Evolutionary conservation across 768 basidiomycete species (phyloP).

Genomic region (Tubosaeta brunneosetosa): DNA sequence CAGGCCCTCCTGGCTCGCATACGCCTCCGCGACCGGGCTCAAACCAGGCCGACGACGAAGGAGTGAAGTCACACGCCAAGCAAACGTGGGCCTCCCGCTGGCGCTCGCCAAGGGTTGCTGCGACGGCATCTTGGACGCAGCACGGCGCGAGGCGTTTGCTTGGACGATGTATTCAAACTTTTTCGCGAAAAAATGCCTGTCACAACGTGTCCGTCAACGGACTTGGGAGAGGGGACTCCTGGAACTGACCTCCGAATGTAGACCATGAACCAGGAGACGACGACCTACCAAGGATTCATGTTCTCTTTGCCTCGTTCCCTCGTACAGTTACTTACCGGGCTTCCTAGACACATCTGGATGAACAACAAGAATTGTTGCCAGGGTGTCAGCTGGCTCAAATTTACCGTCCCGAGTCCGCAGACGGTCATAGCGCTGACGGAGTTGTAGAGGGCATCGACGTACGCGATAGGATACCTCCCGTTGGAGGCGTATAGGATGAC

Average conservation of each 20-base stretch:
- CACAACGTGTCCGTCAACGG: background rate
- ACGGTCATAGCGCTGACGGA: conserved; percentile 76
- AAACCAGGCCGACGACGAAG: conserved; percentile 28
- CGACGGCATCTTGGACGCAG: conserved; percentile 16
- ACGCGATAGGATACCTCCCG: conserved; percentile 63
- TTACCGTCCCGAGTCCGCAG: conserved; percentile 68
- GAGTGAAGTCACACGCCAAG: conserved; percentile 30
- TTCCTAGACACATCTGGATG: conserved; percentile 74
- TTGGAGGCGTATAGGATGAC: conserved; percentile 81
- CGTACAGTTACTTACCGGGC: conserved; percentile 49
- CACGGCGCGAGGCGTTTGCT: conserved; percentile 34
- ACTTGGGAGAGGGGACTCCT: background rate
- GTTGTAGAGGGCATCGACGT: conserved; percentile 75
- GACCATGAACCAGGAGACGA: conserved; percentile 83
- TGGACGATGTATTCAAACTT: conserved; percentile 61
- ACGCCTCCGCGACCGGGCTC: conserved; percentile 24
- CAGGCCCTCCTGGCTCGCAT: conserved; percentile 12
- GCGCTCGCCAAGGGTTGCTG: conserved; percentile 19
- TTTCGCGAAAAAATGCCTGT: conserved; percentile 64
- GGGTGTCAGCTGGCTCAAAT: conserved; percentile 61
- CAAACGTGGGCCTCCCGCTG: conserved; percentile 16
- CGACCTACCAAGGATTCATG: conserved; percentile 41
- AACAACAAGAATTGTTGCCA: conserved; percentile 72
- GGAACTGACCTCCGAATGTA: conserved; percentile 59
- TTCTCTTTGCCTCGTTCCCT: background rate